Evolutionary conservation across 768 basidiomycete genomes (phyloP).

Genomic region (Termitomyces heimii): DNA sequence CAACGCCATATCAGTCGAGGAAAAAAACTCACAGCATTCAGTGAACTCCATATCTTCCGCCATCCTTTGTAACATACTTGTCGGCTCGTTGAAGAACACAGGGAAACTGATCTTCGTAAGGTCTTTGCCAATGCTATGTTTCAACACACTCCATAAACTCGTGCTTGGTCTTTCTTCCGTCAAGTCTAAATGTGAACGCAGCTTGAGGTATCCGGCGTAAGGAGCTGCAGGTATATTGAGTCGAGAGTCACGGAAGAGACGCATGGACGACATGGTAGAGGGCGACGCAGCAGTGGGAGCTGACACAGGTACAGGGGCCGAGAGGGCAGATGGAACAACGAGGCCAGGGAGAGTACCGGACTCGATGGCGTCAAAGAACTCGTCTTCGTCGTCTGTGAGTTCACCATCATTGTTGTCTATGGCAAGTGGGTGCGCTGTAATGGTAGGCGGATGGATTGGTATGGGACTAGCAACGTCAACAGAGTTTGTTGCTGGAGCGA

Average conservation of each 20-base stretch:
- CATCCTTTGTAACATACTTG: constrained; percentile 97
- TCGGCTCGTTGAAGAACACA: constrained; percentile 90
- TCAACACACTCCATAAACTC: constrained; percentile 92
- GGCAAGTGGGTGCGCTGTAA: background rate
- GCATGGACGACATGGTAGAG: background rate
- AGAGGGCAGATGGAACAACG: constrained; percentile 33
- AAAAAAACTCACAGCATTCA: constrained; percentile 65
- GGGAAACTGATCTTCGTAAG: constrained; percentile 94
- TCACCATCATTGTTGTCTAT: constrained; percentile 21
- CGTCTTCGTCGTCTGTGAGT: constrained; percentile 81
- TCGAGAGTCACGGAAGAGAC: background rate
- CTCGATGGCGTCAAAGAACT: constrained; percentile 98
- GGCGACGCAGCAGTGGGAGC: background rate
- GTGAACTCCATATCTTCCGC: constrained; percentile 98
- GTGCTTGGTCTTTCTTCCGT: constrained; percentile 81
- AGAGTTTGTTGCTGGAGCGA: background rate
- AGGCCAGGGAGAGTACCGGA: constrained; percentile 72
- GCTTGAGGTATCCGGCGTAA: constrained; percentile 63
- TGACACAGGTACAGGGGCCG: background rate
- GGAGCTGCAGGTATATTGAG: constrained; percentile 21
- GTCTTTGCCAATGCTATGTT: constrained; percentile 94
- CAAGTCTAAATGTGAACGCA: constrained; percentile 58
- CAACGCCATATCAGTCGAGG: background rate
- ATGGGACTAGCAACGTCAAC: background rate
- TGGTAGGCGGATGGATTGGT: background rate